Conservation (phyloP, 495 filamentous ascomycete genomes). For the Penicillium chermesinum region DNA sequence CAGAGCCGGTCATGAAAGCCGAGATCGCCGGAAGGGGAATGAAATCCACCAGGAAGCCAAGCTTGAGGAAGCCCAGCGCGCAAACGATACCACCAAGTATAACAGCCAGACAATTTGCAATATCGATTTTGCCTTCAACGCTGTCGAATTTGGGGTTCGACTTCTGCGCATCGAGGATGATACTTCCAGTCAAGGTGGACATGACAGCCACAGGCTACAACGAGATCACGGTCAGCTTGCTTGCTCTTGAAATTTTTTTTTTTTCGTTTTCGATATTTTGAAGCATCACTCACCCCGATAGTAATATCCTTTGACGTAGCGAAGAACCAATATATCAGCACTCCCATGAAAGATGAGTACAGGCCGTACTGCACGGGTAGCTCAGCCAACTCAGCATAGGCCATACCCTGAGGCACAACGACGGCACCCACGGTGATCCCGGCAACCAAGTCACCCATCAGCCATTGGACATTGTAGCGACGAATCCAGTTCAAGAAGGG, state of each 20-base stretch:
- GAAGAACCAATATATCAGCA: slow-evolving; percentile 96
- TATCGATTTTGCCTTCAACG: slow-evolving; percentile 37
- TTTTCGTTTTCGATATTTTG: slow-evolving; percentile 32
- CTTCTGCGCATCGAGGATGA: slow-evolving; percentile 57
- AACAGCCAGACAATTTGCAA: slow-evolving; percentile 77
- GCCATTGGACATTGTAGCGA: slow-evolving; percentile 85
- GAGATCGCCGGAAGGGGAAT: slow-evolving; percentile 89
- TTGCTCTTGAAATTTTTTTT: neutral
- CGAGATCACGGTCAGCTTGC: slow-evolving; percentile 14
- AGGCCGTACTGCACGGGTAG: slow-evolving; percentile 78
- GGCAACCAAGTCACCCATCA: slow-evolving; percentile 82
- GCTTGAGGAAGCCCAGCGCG: slow-evolving; percentile 70
- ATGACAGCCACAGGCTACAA: slow-evolving; percentile 78
- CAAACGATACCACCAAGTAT: slow-evolving; percentile 78
- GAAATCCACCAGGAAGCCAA: slow-evolving; percentile 92
- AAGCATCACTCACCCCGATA: slow-evolving; percentile 62
- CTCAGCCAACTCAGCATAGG: slow-evolving; percentile 82
- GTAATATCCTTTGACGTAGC: slow-evolving; percentile 99
- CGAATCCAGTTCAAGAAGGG: slow-evolving; percentile 85
- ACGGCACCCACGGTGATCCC: slow-evolving; percentile 94
- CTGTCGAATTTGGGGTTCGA: slow-evolving; percentile 52
- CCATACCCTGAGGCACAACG: slow-evolving; percentile 96
- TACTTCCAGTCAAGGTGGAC: slow-evolving; percentile 80
- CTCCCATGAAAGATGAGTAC: slow-evolving; percentile 97
- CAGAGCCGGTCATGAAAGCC: slow-evolving; percentile 97